phyloP scores from a whole-genome alignment of 1,284 basidiomycete species.

The Stygiomarasmius scandens region DNA sequence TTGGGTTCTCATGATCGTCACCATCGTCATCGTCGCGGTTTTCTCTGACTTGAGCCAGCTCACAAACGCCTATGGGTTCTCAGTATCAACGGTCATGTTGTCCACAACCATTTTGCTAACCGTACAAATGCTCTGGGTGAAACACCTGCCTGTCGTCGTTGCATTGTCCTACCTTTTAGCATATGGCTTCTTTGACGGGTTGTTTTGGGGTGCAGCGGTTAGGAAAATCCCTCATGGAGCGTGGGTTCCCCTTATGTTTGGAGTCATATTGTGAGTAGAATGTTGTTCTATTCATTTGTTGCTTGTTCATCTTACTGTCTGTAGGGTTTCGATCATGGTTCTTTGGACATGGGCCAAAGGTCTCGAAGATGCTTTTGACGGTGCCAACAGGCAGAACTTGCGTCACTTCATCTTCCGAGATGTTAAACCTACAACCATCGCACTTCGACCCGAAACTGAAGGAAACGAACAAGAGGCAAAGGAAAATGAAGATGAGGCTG shows the following conservation, averaged over 20 bases:
- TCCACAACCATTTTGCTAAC: slow-evolving; percentile 58
- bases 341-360: slow-evolving; percentile 68
- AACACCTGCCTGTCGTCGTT: slow-evolving; percentile 47
- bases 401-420: slow-evolving; percentile 24
- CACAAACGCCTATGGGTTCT: slow-evolving; percentile 56
- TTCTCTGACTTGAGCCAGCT: slow-evolving; percentile 56
- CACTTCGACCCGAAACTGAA: slow-evolving; percentile 1
- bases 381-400: slow-evolving; percentile 54
- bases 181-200: slow-evolving; percentile 65
- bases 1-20: slow-evolving; percentile 57
- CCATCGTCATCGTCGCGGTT: slow-evolving; percentile 57
- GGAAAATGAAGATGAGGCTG: slow-evolving; percentile 18
- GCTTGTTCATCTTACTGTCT: not conserved
- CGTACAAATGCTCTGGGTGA: slow-evolving; percentile 61
- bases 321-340: slow-evolving; percentile 48
- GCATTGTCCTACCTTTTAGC: slow-evolving; percentile 51
- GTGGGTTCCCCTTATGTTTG: slow-evolving; percentile 66
- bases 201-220: slow-evolving; percentile 66
- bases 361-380: slow-evolving; percentile 64
- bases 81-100: slow-evolving; percentile 67
- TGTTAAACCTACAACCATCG: slow-evolving; percentile 3
- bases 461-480: slow-evolving; percentile 15
- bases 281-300: not conserved
- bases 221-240: slow-evolving; percentile 65
- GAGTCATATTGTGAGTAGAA: slow-evolving; percentile 45